Evolutionary conservation across 176 grass and related monocot genomes (phyloP), one percentile per base, ranked within the genome.

Genomic region (Coix lacrymajobi): DNA sequence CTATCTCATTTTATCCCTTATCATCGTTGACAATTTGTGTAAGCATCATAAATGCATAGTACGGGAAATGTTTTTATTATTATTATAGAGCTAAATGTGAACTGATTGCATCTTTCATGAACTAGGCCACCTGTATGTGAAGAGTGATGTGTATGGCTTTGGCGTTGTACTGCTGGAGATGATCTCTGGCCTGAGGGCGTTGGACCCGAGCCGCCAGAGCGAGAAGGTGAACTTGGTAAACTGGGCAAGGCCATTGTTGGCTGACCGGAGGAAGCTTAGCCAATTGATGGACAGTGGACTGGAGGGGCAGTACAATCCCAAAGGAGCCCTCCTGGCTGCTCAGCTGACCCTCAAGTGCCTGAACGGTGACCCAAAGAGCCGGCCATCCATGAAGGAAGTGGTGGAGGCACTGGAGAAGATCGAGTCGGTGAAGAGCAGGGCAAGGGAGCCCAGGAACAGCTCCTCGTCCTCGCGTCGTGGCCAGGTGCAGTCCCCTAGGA

Each of bases 301-400:
- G 6, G 90, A 89, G 60, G 95, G 92, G 65, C 92, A 94, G 39
- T 97, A 97, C 86, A 79, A 63, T 68, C 76, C 90, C 29, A 94
- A 82, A n/a, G 95, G 90, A n/a, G 92, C 90, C 11, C 56, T 88
- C 66, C 78, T 71, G 10, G 90, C 90, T 11, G 86, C 90, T 48
- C 95, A 94, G 80, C 86, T 97, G 68, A 92, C 89, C 2, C 87
- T 97, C 43, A 89, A 79, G 64, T 97, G 95, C 73, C 84, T 97
- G 13, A 79, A 83, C 3, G 84, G 82, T 32, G 95, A 97, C 0
- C 95, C 90, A 31, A 97, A 87, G 87, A 84, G 81, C 58, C 84
- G 95, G 4, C 95, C 95, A 6, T 97, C 95, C 16, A 97, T 97
- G 92, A 91, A 94, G 64, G 92, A 97, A 73, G 95, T 97, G 0